These are phyloP conservation scores for Circinella umbellata DNA, from an alignment of 371 early-diverging fungal genomes.

Conservation along the genomic window DNA sequence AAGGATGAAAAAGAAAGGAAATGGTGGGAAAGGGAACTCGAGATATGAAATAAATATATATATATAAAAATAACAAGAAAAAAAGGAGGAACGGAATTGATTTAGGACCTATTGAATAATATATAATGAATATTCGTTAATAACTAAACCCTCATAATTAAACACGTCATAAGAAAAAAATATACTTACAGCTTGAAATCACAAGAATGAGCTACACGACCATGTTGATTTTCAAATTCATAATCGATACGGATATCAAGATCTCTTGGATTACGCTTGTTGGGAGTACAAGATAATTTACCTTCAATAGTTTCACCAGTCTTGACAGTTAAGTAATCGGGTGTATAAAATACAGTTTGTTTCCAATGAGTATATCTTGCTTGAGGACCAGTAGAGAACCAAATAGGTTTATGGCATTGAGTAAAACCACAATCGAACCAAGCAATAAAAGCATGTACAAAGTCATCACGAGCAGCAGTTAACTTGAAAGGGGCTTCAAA, in stretches of 20 bases:
- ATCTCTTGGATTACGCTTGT: slow-evolving; percentile 90
- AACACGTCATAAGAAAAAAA: not conserved
- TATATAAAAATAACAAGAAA: not conserved
- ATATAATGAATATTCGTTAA: not conserved
- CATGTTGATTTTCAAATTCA: slow-evolving; percentile 69
- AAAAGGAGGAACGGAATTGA: not conserved
- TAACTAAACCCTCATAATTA: not conserved
- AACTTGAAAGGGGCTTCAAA: slow-evolving; percentile 84
- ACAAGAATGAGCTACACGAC: slow-evolving; percentile 66
- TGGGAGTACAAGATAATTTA: slow-evolving; percentile 80
- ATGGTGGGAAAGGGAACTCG: not conserved
- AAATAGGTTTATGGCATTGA: slow-evolving; percentile 83
- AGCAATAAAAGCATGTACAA: slow-evolving; percentile 88
- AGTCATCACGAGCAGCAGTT: slow-evolving; percentile 78
- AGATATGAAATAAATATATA: not conserved
- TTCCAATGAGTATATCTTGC: slow-evolving; percentile 98
- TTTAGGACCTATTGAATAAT: not conserved
- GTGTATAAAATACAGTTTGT: slow-evolving; percentile 94
- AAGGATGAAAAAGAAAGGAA: not conserved
- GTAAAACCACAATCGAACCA: slow-evolving; percentile 96
- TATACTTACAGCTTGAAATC: slow-evolving; percentile 83
- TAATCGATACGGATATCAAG: slow-evolving; percentile 89
- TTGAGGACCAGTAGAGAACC: slow-evolving; percentile 90
- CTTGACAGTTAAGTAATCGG: slow-evolving; percentile 71
- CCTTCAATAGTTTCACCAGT: slow-evolving; percentile 87